These are phyloP conservation scores for Cryphonectria radicalis DNA, from an alignment of 2,329 filamentous ascomycete genomes.

Conservation along the genomic window DNA sequence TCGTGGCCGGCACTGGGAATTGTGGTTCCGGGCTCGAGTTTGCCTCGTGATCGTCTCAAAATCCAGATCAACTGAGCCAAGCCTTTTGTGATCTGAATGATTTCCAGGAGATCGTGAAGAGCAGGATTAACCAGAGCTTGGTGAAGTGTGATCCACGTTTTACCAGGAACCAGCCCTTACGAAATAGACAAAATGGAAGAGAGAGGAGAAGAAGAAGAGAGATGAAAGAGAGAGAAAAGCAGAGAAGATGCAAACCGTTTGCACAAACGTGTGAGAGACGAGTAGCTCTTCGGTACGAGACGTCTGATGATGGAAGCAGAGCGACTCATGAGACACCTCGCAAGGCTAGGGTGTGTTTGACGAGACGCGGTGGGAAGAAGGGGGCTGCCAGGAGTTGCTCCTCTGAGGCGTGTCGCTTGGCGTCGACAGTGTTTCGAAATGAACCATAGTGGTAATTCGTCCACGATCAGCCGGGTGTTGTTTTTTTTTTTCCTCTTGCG, in stretches of 20 bases:
- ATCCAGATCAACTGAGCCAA: slow-evolving; percentile 10
- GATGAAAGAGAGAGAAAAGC: neutral
- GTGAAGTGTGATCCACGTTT: neutral
- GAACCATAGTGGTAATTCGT: neutral
- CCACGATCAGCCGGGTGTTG: neutral
- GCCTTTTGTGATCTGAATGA: slow-evolving; percentile 22
- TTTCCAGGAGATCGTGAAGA: slow-evolving; percentile 13
- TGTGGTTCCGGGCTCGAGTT: slow-evolving; percentile 4
- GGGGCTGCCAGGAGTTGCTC: slow-evolving; percentile 6
- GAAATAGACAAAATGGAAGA: neutral
- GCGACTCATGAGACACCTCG: slow-evolving; percentile 23
- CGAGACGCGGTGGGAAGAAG: neutral
- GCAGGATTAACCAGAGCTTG: neutral
- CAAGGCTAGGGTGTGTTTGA: slow-evolving; percentile 24
- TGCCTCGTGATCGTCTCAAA: slow-evolving; percentile 13
- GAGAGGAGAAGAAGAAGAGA: neutral
- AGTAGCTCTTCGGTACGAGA: slow-evolving; percentile 16
- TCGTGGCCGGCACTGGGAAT: neutral
- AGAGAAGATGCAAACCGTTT: neutral
- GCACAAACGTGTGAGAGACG: neutral
- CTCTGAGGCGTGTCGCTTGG: neutral
- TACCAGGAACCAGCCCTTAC: slow-evolving; percentile 5
- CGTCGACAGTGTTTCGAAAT: neutral
- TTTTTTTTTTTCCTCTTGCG: neutral
- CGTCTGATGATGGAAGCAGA: slow-evolving; percentile 24